Evolutionary conservation across 208 protist species (phyloP).

Genomic region (Trypanosoma avium): DNA sequence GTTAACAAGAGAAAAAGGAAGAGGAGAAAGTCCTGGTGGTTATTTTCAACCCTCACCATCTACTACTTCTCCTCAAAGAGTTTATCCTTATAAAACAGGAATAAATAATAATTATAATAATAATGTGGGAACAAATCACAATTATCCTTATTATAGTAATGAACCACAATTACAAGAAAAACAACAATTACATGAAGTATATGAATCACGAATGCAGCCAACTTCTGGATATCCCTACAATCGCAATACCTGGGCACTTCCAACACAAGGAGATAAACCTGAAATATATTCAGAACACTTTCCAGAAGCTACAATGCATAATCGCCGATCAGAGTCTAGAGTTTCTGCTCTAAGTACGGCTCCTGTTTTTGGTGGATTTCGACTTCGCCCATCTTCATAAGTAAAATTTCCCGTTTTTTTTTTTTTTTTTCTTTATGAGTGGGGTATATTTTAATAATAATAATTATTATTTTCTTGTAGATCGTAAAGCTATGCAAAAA

Average conservation of each 20-base stretch:
- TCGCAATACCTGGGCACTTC: neutral
- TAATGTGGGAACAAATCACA: no score
- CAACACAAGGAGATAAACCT: neutral
- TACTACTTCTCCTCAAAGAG: no score
- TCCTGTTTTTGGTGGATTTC: conserved; percentile 28
- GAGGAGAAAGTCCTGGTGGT: neutral
- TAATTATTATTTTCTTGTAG: conserved; percentile 1
- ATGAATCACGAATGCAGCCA: no score
- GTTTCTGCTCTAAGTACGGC: conserved; percentile 12
- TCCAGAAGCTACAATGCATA: conserved; percentile 1
- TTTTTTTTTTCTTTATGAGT: conserved; percentile 5
- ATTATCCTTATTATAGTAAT: neutral
- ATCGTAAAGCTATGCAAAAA: no score
- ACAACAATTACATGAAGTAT: neutral
- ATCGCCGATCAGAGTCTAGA: conserved; percentile 13
- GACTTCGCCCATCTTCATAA: conserved; percentile 16
- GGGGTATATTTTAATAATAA: neutral
- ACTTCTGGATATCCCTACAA: neutral
- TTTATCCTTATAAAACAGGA: no score
- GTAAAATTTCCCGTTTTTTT: no score
- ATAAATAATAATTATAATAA: no score
- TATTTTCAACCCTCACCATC: neutral
- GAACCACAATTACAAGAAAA: neutral
- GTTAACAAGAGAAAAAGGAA: neutral
- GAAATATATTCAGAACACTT: conserved; percentile 17